Conservation (phyloP, 768 basidiomycete species). For the Tricholoma sp. region DNA sequence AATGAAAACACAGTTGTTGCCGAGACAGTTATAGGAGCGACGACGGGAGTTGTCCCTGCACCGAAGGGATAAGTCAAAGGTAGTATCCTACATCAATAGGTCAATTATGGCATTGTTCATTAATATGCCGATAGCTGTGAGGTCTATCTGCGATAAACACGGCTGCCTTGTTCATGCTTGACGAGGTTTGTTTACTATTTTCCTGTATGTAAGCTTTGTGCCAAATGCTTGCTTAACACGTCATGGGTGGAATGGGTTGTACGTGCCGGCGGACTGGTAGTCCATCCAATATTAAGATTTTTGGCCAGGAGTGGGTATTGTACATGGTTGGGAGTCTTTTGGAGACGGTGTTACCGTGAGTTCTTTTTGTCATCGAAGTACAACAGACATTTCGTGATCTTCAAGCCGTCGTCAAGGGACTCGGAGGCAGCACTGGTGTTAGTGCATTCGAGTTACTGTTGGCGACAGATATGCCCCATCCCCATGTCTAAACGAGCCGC, state of each 20-base stretch:
- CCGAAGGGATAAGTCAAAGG: slow-evolving; percentile 80
- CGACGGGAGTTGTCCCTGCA: slow-evolving; percentile 68
- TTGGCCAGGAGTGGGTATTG: slow-evolving; percentile 72
- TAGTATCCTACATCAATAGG: slow-evolving; percentile 2
- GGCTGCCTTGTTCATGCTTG: slow-evolving; percentile 78
- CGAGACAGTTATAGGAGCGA: slow-evolving; percentile 85
- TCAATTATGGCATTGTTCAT: not conserved
- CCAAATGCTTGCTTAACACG: slow-evolving; percentile 21
- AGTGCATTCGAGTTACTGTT: not conserved
- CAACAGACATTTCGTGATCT: slow-evolving; percentile 36
- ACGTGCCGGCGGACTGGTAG: slow-evolving; percentile 25
- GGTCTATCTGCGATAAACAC: slow-evolving; percentile 73
- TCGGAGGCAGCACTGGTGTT: slow-evolving; percentile 64
- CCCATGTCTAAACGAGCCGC: slow-evolving; percentile 71
- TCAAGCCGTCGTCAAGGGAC: slow-evolving; percentile 85
- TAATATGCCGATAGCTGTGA: slow-evolving; percentile 47
- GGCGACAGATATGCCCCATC: slow-evolving; percentile 60
- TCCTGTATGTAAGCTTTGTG: not conserved
- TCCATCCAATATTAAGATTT: not conserved
- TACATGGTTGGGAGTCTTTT: slow-evolving; percentile 83
- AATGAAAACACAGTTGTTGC: slow-evolving; percentile 52
- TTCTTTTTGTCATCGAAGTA: not conserved
- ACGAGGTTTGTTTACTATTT: slow-evolving; percentile 55
- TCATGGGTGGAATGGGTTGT: slow-evolving; percentile 93
- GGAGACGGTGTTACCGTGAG: slow-evolving; percentile 62